phyloP scores from a whole-genome alignment of 2,329 filamentous ascomycete genomes.

The Chrysoporthe austroafricana region DNA sequence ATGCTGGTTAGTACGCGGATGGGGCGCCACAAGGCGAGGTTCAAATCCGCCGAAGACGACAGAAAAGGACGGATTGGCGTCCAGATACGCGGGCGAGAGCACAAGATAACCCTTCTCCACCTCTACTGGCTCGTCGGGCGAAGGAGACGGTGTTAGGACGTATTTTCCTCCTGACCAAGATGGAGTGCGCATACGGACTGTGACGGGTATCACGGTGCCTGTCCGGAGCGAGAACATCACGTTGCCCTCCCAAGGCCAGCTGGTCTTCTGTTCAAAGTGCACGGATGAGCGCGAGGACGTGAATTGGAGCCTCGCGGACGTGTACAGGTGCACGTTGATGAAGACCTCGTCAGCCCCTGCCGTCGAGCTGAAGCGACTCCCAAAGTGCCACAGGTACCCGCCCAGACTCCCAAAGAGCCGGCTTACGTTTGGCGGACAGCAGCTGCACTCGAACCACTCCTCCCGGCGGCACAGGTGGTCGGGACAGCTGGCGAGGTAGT shows the following conservation, averaged over 20 bases:
- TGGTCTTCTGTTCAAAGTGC: slow-evolving; percentile 51
- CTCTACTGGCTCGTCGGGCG: slow-evolving; percentile 29
- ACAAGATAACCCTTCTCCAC: slow-evolving; percentile 54
- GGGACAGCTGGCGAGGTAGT: slow-evolving; percentile 61
- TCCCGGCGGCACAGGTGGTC: slow-evolving; percentile 52
- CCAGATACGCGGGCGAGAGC: slow-evolving; percentile 46
- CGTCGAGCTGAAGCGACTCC: slow-evolving; percentile 34
- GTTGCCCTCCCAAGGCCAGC: slow-evolving; percentile 62
- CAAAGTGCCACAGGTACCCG: slow-evolving; percentile 58
- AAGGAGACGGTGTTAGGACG: slow-evolving; percentile 41
- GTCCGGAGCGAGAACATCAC: slow-evolving; percentile 50
- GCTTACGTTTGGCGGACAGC: slow-evolving; percentile 64
- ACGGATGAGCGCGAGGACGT: slow-evolving; percentile 37
- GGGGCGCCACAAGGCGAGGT: slow-evolving; percentile 53
- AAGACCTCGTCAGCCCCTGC: slow-evolving; percentile 33
- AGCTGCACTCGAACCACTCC: slow-evolving; percentile 63
- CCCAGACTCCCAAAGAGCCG: slow-evolving; percentile 59
- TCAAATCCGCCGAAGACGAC: slow-evolving; percentile 50
- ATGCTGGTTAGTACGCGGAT: slow-evolving; percentile 60
- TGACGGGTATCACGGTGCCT: slow-evolving; percentile 38
- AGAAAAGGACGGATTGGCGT: slow-evolving; percentile 45
- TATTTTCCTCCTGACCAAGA: slow-evolving; percentile 49
- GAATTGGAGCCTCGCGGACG: slow-evolving; percentile 50
- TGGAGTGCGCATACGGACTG: slow-evolving; percentile 57
- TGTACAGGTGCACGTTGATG: slow-evolving; percentile 61